These are phyloP conservation scores for Mrakiaceae sp. DNA, from an alignment of 1,284 basidiomycete species.

Conservation along the genomic window DNA sequence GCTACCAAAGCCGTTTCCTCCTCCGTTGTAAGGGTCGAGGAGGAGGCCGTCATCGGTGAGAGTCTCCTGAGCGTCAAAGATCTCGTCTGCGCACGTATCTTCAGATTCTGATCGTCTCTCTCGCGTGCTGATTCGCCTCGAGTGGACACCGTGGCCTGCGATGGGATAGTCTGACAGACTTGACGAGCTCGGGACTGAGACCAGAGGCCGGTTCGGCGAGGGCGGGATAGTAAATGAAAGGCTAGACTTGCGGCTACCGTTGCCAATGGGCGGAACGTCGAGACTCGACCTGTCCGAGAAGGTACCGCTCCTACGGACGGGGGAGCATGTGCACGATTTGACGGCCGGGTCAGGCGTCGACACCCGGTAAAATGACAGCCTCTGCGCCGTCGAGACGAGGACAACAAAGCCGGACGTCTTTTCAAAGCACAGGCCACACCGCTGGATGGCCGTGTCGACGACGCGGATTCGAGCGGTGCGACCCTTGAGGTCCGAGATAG, in stretches of 20 bases:
- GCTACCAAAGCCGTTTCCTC: neutral
- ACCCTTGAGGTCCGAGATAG: neutral
- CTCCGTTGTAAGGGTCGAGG: neutral
- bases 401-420: conserved; percentile 4
- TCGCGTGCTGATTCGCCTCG: neutral
- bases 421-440: conserved; percentile 2
- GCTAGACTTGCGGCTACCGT: neutral
- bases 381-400: neutral
- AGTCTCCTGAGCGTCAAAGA: neutral
- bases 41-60: neutral
- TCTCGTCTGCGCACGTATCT: neutral
- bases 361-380: conserved; percentile 5
- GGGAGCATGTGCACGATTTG: neutral
- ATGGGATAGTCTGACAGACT: conserved; percentile 13
- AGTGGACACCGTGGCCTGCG: conserved; percentile 9
- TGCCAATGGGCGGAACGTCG: conserved; percentile 1
- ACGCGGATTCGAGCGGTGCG: neutral
- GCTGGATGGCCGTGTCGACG: conserved; percentile 2
- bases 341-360: neutral
- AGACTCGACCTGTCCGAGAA: conserved; percentile 3
- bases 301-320: neutral
- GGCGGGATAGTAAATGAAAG: neutral
- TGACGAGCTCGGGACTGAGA: neutral
- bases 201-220: neutral
- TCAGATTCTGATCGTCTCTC: neutral